Evolutionary conservation across 495 filamentous ascomycete genomes (phyloP).

Genomic region (Cladorrhinum samala): DNA sequence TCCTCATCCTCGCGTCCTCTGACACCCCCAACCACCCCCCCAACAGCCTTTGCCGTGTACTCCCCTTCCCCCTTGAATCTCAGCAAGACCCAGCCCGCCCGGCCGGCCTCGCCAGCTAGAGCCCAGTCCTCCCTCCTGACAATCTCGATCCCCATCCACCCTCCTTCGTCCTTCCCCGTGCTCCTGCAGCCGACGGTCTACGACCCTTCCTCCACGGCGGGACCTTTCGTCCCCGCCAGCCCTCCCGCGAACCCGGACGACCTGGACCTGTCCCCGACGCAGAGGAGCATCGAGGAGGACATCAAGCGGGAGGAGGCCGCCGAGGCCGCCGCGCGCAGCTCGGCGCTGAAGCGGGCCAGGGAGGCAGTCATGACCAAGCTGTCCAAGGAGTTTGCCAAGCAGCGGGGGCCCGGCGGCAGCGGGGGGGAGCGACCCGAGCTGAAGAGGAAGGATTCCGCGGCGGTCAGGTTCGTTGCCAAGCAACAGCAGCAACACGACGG

Average conservation of each 20-base stretch:
- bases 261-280: constrained; percentile 34
- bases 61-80: constrained; percentile 2
- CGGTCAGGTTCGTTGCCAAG: constrained; percentile 15
- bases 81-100: too few relatives aligned
- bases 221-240: constrained; percentile 14
- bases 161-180: constrained; percentile 35
- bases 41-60: constrained; percentile 3
- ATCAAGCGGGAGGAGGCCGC: constrained; percentile 35
- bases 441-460: constrained; percentile 22
- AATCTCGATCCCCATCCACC: constrained; percentile 46
- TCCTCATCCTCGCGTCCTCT: background rate
- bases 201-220: constrained; percentile 34
- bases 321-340: constrained; percentile 35
- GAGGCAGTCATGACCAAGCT: constrained; percentile 42
- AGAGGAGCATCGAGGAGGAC: constrained; percentile 37
- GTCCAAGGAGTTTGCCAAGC: constrained; percentile 34
- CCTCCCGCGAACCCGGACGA: background rate
- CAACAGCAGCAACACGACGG: background rate
- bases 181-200: constrained; percentile 42
- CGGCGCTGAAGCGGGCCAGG: constrained; percentile 39
- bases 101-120: background rate
- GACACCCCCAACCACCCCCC: constrained; percentile 1
- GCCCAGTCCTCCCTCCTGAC: constrained; percentile 13
- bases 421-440: background rate
- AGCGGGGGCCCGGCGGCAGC: background rate